Evolutionary conservation across 1,284 basidiomycete genomes (phyloP).

Genomic region (Puccinia triticina): DNA sequence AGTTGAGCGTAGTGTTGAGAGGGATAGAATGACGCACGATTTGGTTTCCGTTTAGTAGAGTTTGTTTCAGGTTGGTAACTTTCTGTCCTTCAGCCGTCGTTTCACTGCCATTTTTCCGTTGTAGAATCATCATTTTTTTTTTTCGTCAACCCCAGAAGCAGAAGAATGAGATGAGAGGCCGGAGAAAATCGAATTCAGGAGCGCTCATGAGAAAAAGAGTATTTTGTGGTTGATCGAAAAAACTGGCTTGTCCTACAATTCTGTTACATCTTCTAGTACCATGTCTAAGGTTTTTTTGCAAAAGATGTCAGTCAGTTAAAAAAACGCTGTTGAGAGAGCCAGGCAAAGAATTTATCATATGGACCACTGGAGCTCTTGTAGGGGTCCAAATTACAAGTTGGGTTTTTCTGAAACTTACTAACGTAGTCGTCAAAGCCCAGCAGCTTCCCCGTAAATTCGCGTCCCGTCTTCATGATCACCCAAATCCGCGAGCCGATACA

Average conservation of each 20-base stretch:
- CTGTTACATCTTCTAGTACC: constrained; percentile 60
- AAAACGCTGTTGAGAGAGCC: background rate
- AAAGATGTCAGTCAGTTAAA: background rate
- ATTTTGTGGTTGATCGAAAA: background rate
- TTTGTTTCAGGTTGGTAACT: constrained; percentile 59
- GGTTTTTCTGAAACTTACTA: constrained; percentile 58
- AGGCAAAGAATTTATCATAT: background rate
- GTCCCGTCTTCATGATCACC: constrained; percentile 60
- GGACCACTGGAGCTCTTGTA: background rate
- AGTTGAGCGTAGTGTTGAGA: background rate
- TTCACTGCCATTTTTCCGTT: constrained; percentile 54
- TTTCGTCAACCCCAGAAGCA: background rate
- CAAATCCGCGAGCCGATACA: constrained; percentile 61
- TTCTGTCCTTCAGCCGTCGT: constrained; percentile 57
- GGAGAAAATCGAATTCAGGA: background rate
- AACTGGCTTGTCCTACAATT: constrained; percentile 57
- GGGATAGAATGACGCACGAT: constrained; percentile 52
- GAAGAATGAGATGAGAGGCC: background rate
- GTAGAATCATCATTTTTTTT: background rate
- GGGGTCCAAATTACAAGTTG: background rate
- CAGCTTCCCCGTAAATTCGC: constrained; percentile 60
- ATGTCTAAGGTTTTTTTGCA: constrained; percentile 56
- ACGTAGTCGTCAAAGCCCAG: constrained; percentile 61
- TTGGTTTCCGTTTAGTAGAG: constrained; percentile 60
- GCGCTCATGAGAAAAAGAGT: background rate